Conservation (phyloP, 768 basidiomycete genomes). For the Leccinum sublutescens region DNA sequence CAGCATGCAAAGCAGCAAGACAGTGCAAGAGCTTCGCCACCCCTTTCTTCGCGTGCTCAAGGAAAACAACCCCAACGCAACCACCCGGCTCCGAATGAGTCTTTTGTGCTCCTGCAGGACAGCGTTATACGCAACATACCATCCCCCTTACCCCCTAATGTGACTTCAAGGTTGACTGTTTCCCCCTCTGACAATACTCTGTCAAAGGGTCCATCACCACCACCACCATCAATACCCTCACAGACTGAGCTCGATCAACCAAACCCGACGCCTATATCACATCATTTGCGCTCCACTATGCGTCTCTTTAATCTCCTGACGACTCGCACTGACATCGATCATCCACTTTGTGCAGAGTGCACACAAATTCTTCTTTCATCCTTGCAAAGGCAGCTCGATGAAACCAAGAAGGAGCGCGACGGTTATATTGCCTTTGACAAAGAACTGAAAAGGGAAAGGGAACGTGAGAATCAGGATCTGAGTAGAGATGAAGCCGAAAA, state of each 20-base stretch:
- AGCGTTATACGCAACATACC: conserved; percentile 75
- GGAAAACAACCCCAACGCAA: conserved; percentile 59
- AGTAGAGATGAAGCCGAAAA: conserved; percentile 65
- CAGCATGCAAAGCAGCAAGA: conserved; percentile 49
- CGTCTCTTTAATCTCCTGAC: conserved; percentile 77
- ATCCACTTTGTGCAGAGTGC: conserved; percentile 95
- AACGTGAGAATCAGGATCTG: conserved; percentile 61
- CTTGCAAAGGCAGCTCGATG: conserved; percentile 80
- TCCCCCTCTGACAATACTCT: conserved; percentile 34
- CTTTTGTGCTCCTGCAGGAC: conserved; percentile 88
- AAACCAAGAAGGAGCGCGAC: conserved; percentile 88
- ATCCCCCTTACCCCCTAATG: conserved; percentile 43
- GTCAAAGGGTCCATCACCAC: conserved; percentile 25
- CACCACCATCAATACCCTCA: conserved; percentile 29
- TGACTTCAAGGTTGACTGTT: conserved; percentile 43
- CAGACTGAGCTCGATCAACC: conserved; percentile 51
- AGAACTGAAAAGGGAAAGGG: conserved; percentile 78
- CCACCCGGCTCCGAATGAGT: conserved; percentile 69
- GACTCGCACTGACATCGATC: conserved; percentile 77
- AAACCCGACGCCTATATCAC: conserved; percentile 72
- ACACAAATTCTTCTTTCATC: conserved; percentile 75
- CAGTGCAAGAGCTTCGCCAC: conserved; percentile 31
- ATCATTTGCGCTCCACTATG: conserved; percentile 72
- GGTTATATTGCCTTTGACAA: conserved; percentile 93
- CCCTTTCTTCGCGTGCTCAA: conserved; percentile 54